These are phyloP conservation scores for Cyclotella distinguenda DNA, from an alignment of 108 stramenopile genomes.

Conservation along the genomic window DNA sequence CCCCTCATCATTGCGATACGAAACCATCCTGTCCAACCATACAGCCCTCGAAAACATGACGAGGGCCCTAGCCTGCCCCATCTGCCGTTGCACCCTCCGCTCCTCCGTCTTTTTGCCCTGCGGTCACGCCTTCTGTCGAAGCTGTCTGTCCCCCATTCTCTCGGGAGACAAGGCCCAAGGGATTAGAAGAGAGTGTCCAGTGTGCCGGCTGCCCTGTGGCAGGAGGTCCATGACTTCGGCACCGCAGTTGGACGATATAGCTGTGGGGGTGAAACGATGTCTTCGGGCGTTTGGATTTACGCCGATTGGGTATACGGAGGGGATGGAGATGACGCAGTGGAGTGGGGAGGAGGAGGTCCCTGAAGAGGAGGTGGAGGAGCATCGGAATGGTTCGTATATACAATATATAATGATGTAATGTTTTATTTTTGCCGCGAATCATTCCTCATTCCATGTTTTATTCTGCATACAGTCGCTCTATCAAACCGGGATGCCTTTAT, in stretches of 20 bases:
- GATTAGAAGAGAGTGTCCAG: conserved; percentile 47
- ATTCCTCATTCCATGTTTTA: neutral
- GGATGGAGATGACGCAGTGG: conserved; percentile 67
- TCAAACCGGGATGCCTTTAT: conserved; percentile 9
- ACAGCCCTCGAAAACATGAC: conserved; percentile 23
- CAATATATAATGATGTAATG: neutral
- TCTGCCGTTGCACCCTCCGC: conserved; percentile 41
- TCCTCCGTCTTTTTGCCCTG: conserved; percentile 50
- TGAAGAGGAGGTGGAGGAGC: conserved; percentile 26
- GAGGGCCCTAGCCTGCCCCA: conserved; percentile 36
- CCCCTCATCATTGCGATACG: no score
- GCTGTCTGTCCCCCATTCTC: conserved; percentile 42
- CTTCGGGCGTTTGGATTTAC: conserved; percentile 58
- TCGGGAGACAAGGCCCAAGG: neutral
- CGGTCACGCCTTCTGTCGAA: conserved; percentile 64
- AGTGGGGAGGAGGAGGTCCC: conserved; percentile 24
- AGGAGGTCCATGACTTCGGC: conserved; percentile 32
- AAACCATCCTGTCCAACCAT: conserved; percentile 18
- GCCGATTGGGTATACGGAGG: conserved; percentile 42
- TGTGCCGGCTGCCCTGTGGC: conserved; percentile 51
- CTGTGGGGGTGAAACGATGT: conserved; percentile 51
- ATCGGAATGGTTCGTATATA: neutral
- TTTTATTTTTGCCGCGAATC: neutral
- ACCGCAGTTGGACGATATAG: conserved; percentile 51
- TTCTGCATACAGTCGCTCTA: neutral